Percentiles rank a stretch among this genome's conserved stretches.
phyloP scores from a whole-genome alignment of 805 yeast genomes.

The Kodamaea kakaduensis region DNA sequence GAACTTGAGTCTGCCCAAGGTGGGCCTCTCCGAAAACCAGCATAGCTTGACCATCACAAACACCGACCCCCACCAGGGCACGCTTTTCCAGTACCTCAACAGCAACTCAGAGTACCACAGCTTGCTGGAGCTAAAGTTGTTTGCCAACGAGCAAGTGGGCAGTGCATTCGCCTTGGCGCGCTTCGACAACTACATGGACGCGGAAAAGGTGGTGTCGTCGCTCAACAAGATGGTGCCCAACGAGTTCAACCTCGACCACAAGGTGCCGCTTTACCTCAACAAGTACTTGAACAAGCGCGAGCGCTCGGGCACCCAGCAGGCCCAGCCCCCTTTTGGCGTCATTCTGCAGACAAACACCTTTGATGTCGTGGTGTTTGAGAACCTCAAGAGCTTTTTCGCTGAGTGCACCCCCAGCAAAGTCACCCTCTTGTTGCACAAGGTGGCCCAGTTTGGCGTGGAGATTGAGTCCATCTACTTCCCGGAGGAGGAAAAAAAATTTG shows the following conservation, averaged over 20 bases:
- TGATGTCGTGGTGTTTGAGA: constrained; percentile 32
- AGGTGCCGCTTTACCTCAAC: constrained; percentile 47
- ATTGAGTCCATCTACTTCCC: constrained; percentile 56
- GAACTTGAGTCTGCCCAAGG: constrained; percentile 37
- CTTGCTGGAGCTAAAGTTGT: constrained; percentile 20
- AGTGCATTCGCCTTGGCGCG: constrained; percentile 24
- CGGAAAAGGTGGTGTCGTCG: constrained; percentile 21
- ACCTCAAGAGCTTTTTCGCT: constrained; percentile 48
- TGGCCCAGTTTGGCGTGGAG: constrained; percentile 41
- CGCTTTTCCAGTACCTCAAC: constrained; percentile 21
- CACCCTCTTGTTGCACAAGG: constrained; percentile 39
- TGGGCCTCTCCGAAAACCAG: constrained; percentile 14
- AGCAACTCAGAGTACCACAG: constrained; percentile 16
- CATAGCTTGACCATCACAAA: constrained; percentile 5
- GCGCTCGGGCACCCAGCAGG: constrained; percentile 26
- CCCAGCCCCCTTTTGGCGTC: not conserved
- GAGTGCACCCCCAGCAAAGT: constrained; percentile 3
- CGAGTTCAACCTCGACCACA: constrained; percentile 26
- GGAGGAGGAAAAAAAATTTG: constrained; percentile 4
- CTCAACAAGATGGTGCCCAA: constrained; percentile 18
- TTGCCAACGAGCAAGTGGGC: constrained; percentile 12
- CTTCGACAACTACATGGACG: constrained; percentile 33
- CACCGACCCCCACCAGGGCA: constrained; percentile 21
- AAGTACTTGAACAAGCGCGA: constrained; percentile 65
- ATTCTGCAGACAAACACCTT: constrained; percentile 8